A percentile compares a stretch with the other conserved stretches of the same genome.
These are phyloP conservation scores for Hyaloscypha finlandica DNA, from an alignment of 495 filamentous ascomycete species.

Conservation along the genomic window DNA sequence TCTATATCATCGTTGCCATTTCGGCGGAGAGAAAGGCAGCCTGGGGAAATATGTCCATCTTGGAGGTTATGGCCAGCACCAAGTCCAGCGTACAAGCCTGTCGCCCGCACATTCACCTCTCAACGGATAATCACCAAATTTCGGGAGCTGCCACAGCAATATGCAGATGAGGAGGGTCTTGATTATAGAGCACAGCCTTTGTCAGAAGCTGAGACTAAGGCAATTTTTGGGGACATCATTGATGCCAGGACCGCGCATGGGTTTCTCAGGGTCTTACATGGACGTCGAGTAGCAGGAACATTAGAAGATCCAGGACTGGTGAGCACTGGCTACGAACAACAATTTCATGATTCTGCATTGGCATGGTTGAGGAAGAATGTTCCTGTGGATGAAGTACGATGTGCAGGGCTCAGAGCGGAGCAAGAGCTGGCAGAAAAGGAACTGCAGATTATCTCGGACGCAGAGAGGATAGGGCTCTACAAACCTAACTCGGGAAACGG, in stretches of 20 bases:
- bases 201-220: constrained; percentile 53
- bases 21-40: background rate
- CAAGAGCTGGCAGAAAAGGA: constrained; percentile 47
- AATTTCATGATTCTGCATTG: constrained; percentile 52
- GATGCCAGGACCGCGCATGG: constrained; percentile 58
- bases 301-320: constrained; percentile 55
- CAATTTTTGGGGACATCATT: constrained; percentile 62
- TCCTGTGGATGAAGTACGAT: constrained; percentile 74
- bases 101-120: constrained; percentile 16
- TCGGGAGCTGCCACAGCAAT: constrained; percentile 46
- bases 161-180: constrained; percentile 48
- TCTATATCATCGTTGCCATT: constrained; percentile 12
- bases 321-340: constrained; percentile 35
- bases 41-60: background rate
- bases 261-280: constrained; percentile 69
- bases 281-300: constrained; percentile 72
- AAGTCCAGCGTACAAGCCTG: background rate
- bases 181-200: constrained; percentile 49
- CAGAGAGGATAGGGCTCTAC: constrained; percentile 48
- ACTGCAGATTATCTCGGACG: constrained; percentile 46
- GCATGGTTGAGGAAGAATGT: constrained; percentile 67
- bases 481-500: constrained; percentile 38
- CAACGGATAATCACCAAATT: constrained; percentile 35
- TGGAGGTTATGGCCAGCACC: background rate
- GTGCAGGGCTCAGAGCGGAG: constrained; percentile 54